These are phyloP conservation scores for Kluyveromyces wickerhamii DNA, from an alignment of 805 yeast genomes.

Conservation along the genomic window DNA sequence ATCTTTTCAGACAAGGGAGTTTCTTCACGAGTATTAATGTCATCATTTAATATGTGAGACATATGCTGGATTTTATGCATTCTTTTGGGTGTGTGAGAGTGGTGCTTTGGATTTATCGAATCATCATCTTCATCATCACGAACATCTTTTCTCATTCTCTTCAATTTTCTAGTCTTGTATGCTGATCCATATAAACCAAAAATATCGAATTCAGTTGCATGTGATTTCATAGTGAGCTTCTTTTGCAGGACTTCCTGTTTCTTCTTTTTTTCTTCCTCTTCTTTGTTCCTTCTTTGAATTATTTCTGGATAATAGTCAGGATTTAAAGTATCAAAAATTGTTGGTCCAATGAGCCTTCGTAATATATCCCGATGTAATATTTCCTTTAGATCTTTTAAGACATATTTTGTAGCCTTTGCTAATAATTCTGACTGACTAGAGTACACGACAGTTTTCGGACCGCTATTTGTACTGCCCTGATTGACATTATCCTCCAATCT, in stretches of 20 bases:
- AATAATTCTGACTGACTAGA: slow-evolving; percentile 32
- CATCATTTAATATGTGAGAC: slow-evolving; percentile 27
- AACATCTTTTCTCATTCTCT: background rate
- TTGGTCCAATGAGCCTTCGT: slow-evolving; percentile 65
- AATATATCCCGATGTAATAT: slow-evolving; percentile 64
- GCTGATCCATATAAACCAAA: slow-evolving; percentile 25
- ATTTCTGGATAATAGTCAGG: slow-evolving; percentile 50
- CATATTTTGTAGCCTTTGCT: slow-evolving; percentile 49
- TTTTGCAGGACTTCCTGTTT: slow-evolving; percentile 9
- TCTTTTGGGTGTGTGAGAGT: slow-evolving; percentile 7
- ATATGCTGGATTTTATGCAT: slow-evolving; percentile 17
- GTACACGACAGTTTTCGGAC: slow-evolving; percentile 10
- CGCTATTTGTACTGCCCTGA: background rate
- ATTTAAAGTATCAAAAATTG: slow-evolving; percentile 51
- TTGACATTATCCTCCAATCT: background rate
- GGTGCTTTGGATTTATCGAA: no score
- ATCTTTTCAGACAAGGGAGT: slow-evolving; percentile 10
- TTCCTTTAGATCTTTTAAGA: slow-evolving; percentile 56
- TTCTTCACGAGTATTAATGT: slow-evolving; percentile 16
- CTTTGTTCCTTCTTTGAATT: slow-evolving; percentile 29
- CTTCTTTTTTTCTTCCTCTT: slow-evolving; percentile 20
- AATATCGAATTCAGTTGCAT: slow-evolving; percentile 32
- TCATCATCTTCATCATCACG: background rate
- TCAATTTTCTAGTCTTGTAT: slow-evolving; percentile 6
- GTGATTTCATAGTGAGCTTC: slow-evolving; percentile 18